Conservation (phyloP, 2,329 filamentous ascomycete species). For the Alternaria sp. region DNA sequence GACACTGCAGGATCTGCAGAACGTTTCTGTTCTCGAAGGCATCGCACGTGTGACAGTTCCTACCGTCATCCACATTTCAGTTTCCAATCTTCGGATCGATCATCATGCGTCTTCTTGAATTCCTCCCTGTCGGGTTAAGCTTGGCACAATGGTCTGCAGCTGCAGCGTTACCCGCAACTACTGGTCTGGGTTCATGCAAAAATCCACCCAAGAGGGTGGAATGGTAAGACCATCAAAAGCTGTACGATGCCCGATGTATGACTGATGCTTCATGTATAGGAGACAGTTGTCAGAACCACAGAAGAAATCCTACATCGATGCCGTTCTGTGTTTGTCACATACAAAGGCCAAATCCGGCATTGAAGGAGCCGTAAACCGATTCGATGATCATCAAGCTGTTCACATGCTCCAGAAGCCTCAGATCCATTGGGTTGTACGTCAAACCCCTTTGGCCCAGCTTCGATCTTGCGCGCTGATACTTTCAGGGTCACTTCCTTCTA, state of each 20-base stretch:
- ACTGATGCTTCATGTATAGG: constrained; percentile 5
- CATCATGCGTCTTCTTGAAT: constrained; percentile 1
- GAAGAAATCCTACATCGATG: constrained; percentile 28
- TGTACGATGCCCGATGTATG: neutral
- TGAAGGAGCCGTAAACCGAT: constrained; percentile 23
- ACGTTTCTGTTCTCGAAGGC: neutral
- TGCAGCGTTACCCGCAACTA: constrained; percentile 7
- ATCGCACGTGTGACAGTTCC: neutral
- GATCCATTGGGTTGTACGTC: constrained; percentile 30
- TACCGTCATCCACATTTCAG: neutral
- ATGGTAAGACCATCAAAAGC: constrained; percentile 12
- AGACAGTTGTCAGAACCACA: constrained; percentile 23
- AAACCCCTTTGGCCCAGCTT: neutral
- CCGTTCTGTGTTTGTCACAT: constrained; percentile 29
- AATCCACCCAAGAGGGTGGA: constrained; percentile 19
- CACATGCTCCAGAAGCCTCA: constrained; percentile 27
- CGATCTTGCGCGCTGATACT: neutral
- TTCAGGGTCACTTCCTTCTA: constrained; percentile 23
- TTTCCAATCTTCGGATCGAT: neutral
- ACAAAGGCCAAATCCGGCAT: constrained; percentile 24
- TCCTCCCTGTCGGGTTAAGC: constrained; percentile 1
- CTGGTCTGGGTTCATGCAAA: constrained; percentile 6
- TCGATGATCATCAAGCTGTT: constrained; percentile 31
- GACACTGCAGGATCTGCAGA: neutral
- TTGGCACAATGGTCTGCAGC: constrained; percentile 14